Base-by-base conservation (phyloP, 129 eudicot genomes). In the Chrysanthemum makinoi region DNA sequence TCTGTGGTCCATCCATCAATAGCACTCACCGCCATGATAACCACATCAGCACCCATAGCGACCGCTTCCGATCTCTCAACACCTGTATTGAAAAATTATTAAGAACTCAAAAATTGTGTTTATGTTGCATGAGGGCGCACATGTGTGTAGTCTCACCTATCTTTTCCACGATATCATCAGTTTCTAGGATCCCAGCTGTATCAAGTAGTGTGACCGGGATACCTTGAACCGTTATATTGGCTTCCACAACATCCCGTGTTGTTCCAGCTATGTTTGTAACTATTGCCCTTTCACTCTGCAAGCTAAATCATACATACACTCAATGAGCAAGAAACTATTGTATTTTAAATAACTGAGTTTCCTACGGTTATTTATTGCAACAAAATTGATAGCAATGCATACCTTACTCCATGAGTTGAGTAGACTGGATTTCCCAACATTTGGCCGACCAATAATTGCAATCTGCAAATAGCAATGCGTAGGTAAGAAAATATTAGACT, bases 361-460 rank as follows among this genome's bases (percentile, higher is more conserved):
- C 35, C 35, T 30, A 30, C 1, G 6, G 6, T 30, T 30, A 6
- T 30, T 30, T 3, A 30, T 30, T 30, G 6, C 0, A 30, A 30
- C 0, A 4, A 30, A 30, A 30, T 3, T 30, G 35, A 30, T 30
- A 30, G 35, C 35, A 30, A 30, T 30, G 35, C 85, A 82, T 88
- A 95, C 99, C 86, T 84, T 95, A 86, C 97, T 89, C 99, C 99
- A 95, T 16, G 99, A 93, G 85, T 95, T 95, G 22, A 95, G 94
- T 53, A 95, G 96, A 77, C 99, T 95, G 47, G 99, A 95, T 77
- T 95, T 95, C 78, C 99, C 99, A 52, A 95, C 99, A 81, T 95
- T 95, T 65, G 99, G 99, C 60, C 99, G 85, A 33, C 99, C 99
- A 86, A 95, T 87, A 78, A 95, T 95, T 53, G 99, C 99, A 14